Conservation (phyloP, 164 flowering plant genomes). For the Vitis labrusca region DNA sequence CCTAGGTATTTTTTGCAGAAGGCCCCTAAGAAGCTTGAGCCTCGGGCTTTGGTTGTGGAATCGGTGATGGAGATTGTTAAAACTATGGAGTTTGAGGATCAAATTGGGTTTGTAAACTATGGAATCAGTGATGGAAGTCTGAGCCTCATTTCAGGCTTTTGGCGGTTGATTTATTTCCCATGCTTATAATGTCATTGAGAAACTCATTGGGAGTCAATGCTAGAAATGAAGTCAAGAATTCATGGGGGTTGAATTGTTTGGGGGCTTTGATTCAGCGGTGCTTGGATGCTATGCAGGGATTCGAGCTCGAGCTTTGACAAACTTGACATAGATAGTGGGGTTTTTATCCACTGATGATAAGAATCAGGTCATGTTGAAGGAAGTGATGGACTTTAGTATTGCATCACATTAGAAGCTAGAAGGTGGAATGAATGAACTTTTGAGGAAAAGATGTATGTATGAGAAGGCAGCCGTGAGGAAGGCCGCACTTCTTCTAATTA, state of each 20-base stretch:
- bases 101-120: constrained; percentile 63
- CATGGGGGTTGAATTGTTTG: constrained; percentile 62
- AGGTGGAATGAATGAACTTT: too few relatives aligned
- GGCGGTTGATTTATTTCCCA: constrained; percentile 71
- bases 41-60: constrained; percentile 77
- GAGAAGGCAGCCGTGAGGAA: too few relatives aligned
- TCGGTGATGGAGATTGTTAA: constrained; percentile 70
- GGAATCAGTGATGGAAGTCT: too few relatives aligned
- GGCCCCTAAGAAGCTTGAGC: constrained; percentile 90
- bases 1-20: constrained; percentile 66
- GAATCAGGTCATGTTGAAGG: too few relatives aligned
- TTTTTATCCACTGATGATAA: too few relatives aligned
- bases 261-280: constrained; percentile 70
- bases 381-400: too few relatives aligned
- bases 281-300: constrained; percentile 59
- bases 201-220: constrained; percentile 41
- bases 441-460: too few relatives aligned
- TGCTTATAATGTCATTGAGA: constrained; percentile 39
- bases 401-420: too few relatives aligned
- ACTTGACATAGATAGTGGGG: too few relatives aligned
- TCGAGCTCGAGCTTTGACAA: too few relatives aligned
- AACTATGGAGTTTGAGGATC: constrained; percentile 54
- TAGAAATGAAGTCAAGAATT: constrained; percentile 26
- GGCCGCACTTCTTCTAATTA: too few relatives aligned
- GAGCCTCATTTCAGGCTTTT: constrained; percentile 59